Base-by-base conservation (phyloP, 192 early-diverging fungal genomes). In the Allomyces arbusculus region DNA sequence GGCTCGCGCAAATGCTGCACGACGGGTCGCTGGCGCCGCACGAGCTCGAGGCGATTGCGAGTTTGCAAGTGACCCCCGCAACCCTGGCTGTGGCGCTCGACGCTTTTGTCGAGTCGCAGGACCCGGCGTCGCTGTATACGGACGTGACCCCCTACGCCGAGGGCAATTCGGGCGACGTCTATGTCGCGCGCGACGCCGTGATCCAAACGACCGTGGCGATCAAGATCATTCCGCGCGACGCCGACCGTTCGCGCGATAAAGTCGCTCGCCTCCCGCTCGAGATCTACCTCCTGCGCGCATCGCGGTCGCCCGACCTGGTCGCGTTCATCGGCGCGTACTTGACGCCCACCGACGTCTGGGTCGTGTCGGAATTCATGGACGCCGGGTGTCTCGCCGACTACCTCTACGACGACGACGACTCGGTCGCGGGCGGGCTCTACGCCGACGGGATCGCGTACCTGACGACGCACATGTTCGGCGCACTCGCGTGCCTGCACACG, bases 401-500 rank as follows among this genome's bases (percentile, higher is more conserved):
- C 45, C 45, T 55, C 12, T 55, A 55, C 19, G 45, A 11, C 12
- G 45, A 55, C 45, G 45, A 55, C 10, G 45, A 55, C 10, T 1
- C 10, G 45, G 45, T 16, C 10, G 2, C 45, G 3, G 45, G 45
- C 45, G 12, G 12, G 1, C 19, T 55, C 19, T 11, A 11, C 12
- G 45, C 45, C 45, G 45, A 11, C 10, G 45, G 45, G 45, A 55
- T 55, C 19, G 45, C 45, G 45, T 55, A 55, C 45, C 12, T 55
- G 45, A 55, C 45, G 12, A 55, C 45, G 45, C 12, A 11, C 12
- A 1, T 55, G 12, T 11, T 19, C 45, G 12, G 45, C 45, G 45
- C 45, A 55, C 45, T 55, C 45, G 45, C 10, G 1, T 55, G 19
- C 45, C 19, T 55, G 45, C 45, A 55, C 66, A 69, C 72, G 66